Evolutionary conservation across 352 stramenopile genomes (phyloP).

Genomic region (Pythium oligandrum): DNA sequence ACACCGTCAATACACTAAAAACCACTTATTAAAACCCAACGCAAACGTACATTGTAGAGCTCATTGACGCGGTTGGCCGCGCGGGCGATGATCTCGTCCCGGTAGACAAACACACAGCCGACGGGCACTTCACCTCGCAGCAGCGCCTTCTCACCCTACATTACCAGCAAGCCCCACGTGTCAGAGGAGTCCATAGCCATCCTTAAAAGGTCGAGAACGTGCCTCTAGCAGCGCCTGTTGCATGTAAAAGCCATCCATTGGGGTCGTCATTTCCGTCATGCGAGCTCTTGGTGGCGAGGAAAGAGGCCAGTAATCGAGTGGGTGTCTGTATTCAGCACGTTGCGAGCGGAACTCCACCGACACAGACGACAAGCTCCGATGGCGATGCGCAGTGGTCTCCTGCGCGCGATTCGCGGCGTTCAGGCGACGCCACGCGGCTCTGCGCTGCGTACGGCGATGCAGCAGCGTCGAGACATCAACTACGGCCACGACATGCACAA

Average conservation of each 20-base stretch:
- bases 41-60: conserved; percentile 62
- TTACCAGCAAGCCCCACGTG: too few relatives aligned
- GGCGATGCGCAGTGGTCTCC: conserved; percentile 26
- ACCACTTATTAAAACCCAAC: too few relatives aligned
- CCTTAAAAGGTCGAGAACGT: too few relatives aligned
- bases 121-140: conserved; percentile 85
- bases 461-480: conserved; percentile 55
- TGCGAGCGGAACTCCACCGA: not conserved
- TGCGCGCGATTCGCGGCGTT: conserved; percentile 11
- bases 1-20: not conserved
- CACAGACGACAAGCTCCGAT: conserved; percentile 5
- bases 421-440: not conserved
- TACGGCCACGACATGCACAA: conserved; percentile 86
- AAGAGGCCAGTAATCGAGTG: too few relatives aligned
- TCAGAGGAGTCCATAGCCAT: too few relatives aligned
- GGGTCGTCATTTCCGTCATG: too few relatives aligned
- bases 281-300: too few relatives aligned
- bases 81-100: conserved; percentile 65
- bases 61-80: conserved; percentile 88
- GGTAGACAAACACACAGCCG: conserved; percentile 88
- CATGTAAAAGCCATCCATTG: too few relatives aligned
- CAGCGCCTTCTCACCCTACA: conserved; percentile 74
- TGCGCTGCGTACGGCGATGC: conserved; percentile 7
- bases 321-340: not conserved
- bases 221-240: too few relatives aligned